Conservation (phyloP, 768 basidiomycete genomes). For the Cyclocybe cylindracea region DNA sequence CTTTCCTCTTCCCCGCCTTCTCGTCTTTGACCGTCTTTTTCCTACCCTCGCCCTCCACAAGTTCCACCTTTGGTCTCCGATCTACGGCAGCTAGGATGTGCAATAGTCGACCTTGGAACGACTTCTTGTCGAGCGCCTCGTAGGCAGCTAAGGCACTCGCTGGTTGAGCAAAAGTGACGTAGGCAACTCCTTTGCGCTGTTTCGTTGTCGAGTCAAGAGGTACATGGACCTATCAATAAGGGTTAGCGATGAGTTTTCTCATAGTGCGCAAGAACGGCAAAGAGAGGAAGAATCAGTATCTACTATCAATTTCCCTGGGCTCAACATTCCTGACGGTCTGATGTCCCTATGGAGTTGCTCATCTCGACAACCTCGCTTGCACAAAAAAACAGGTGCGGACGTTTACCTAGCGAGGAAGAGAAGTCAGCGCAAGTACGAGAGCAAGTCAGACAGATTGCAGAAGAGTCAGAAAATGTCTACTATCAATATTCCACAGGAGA, state of each 20-base stretch:
- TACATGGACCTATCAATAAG: conserved; percentile 42
- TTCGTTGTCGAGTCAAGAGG: conserved; percentile 46
- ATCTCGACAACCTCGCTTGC: conserved; percentile 26
- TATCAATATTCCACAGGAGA: conserved; percentile 49
- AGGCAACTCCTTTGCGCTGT: conserved; percentile 52
- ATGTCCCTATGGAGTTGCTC: conserved; percentile 62
- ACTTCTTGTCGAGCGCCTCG: conserved; percentile 73
- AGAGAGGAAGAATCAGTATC: conserved; percentile 36
- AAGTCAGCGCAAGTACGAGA: conserved; percentile 15
- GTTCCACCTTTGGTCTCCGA: conserved; percentile 47
- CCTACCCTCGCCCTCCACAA: conserved; percentile 42
- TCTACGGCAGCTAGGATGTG: conserved; percentile 89
- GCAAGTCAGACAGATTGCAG: not conserved
- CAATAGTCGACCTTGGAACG: conserved; percentile 89
- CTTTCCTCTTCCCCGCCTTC: conserved; percentile 63
- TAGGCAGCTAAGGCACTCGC: conserved; percentile 64
- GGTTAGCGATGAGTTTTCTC: conserved; percentile 1
- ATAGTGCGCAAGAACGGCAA: not conserved
- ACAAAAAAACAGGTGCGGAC: conserved; percentile 5
- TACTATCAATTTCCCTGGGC: conserved; percentile 65
- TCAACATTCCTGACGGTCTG: conserved; percentile 66
- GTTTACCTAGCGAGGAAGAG: conserved; percentile 38
- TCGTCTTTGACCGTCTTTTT: conserved; percentile 62
- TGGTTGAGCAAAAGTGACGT: conserved; percentile 45
- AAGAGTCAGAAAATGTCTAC: conserved; percentile 49